Conservation (phyloP, 1,139 yeast species). For the Lodderomyces pseudojiufengensis region DNA sequence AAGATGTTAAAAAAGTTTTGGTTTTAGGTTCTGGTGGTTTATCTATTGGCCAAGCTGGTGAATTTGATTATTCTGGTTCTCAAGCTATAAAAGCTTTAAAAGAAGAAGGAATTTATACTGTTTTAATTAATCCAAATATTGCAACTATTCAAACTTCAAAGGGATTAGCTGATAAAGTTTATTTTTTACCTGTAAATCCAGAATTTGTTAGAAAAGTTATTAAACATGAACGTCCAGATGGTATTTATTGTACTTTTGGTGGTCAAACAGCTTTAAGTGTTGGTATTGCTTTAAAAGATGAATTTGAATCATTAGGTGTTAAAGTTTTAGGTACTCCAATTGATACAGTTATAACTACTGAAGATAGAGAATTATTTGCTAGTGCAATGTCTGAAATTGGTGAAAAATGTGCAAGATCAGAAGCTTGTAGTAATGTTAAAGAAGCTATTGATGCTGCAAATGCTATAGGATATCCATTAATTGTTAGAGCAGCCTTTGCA, state of each 20-base stretch:
- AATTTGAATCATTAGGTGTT: constrained; percentile 87
- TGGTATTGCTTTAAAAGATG: constrained; percentile 94
- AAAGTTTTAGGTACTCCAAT: constrained; percentile 95
- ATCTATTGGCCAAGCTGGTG: constrained; percentile 99
- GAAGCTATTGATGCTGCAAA: constrained; percentile 86
- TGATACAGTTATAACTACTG: constrained; percentile 93
- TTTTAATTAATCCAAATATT: constrained; percentile 93
- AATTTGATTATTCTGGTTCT: constrained; percentile 97
- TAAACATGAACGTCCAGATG: constrained; percentile 92
- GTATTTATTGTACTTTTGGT: constrained; percentile 95
- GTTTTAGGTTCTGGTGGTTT: constrained; percentile 98
- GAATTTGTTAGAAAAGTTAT: constrained; percentile 96
- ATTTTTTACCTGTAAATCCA: constrained; percentile 93
- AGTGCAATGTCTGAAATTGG: constrained; percentile 91
- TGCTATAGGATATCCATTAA: constrained; percentile 90
- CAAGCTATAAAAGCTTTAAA: constrained; percentile 92
- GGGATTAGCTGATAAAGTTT: constrained; percentile 96
- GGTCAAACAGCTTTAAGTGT: constrained; percentile 98
- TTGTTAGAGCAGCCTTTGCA: constrained; percentile 96
- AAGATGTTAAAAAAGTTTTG: constrained; percentile 86
- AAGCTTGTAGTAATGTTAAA: constrained; percentile 71
- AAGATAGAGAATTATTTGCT: constrained; percentile 95
- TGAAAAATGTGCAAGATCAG: constrained; percentile 92
- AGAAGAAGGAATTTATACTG: constrained; percentile 95
- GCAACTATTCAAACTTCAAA: constrained; percentile 98